Conservation (phyloP, 805 yeast species). For the Komagataella pastoris region DNA sequence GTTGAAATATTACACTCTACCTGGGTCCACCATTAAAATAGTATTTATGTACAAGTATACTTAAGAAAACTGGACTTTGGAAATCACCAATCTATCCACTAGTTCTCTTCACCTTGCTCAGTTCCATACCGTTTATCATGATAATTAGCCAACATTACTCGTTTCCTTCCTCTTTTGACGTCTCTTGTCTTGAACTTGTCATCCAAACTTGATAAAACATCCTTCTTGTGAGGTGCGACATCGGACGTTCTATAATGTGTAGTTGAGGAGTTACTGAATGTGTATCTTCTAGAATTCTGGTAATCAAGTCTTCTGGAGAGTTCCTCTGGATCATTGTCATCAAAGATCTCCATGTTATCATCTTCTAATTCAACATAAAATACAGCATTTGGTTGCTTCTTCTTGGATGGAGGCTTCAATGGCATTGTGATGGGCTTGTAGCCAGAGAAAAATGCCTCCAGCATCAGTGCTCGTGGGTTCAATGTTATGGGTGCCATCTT, state of each 20-base stretch:
- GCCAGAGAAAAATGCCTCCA: conserved; percentile 21
- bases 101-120: not conserved
- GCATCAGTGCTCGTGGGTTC: conserved; percentile 18
- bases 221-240: not conserved
- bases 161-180: not conserved
- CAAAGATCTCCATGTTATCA: conserved; percentile 9
- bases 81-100: not conserved
- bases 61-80: not conserved
- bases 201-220: not conserved
- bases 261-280: not conserved
- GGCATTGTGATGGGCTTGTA: conserved; percentile 21
- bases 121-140: not conserved
- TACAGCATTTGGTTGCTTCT: conserved; percentile 12
- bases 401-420: conserved; percentile 11
- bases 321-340: conserved; percentile 7
- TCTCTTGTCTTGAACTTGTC: not conserved
- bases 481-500: conserved; percentile 20
- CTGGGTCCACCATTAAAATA: not conserved
- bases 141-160: not conserved
- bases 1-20: not conserved
- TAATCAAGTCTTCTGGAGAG: not conserved
- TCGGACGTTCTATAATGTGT: not conserved
- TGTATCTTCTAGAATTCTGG: not conserved
- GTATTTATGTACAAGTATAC: not conserved
- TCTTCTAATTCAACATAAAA: conserved; percentile 20